These are phyloP conservation scores for Sphaerulina vaccinii DNA, from an alignment of 2,329 filamentous ascomycete genomes.

Conservation along the genomic window DNA sequence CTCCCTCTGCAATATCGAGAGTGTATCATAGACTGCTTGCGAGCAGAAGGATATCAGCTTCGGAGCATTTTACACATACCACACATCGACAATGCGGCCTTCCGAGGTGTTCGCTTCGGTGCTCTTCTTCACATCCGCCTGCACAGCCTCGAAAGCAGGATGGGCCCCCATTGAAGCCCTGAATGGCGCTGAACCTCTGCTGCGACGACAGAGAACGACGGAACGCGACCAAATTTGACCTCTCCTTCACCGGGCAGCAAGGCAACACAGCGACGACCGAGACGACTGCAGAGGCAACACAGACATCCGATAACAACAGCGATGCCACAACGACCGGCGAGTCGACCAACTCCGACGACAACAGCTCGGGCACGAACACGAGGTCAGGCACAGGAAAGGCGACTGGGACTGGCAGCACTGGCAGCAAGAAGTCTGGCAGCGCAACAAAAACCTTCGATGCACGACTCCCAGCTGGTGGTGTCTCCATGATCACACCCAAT, in stretches of 20 bases:
- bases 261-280: slow-evolving; percentile 32
- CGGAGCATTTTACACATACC: slow-evolving; percentile 1
- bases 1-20: slow-evolving; percentile 8
- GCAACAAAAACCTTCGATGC: slow-evolving; percentile 50
- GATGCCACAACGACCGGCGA: slow-evolving; percentile 23
- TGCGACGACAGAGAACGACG: slow-evolving; percentile 26
- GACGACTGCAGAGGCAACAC: slow-evolving; percentile 19
- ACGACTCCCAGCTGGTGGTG: slow-evolving; percentile 57
- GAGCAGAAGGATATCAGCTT: slow-evolving; percentile 5
- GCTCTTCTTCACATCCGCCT: slow-evolving; percentile 34
- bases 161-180: slow-evolving; percentile 30
- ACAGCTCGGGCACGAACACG: slow-evolving; percentile 20
- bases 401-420: slow-evolving; percentile 21
- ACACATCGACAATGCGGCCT: slow-evolving; percentile 34
- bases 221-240: slow-evolving; percentile 25
- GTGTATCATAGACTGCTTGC: slow-evolving; percentile 2
- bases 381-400: slow-evolving; percentile 25
- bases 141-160: slow-evolving; percentile 32
- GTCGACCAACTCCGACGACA: slow-evolving; percentile 10
- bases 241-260: slow-evolving; percentile 25
- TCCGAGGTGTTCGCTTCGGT: slow-evolving; percentile 34
- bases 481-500: slow-evolving; percentile 61
- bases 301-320: slow-evolving; percentile 16
- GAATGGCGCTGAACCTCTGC: slow-evolving; percentile 28
- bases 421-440: slow-evolving; percentile 22